A percentile compares a stretch with the other conserved stretches of the same genome.
Conservation (phyloP, 345 rosid genomes). For the Nephelium lappaceum region DNA sequence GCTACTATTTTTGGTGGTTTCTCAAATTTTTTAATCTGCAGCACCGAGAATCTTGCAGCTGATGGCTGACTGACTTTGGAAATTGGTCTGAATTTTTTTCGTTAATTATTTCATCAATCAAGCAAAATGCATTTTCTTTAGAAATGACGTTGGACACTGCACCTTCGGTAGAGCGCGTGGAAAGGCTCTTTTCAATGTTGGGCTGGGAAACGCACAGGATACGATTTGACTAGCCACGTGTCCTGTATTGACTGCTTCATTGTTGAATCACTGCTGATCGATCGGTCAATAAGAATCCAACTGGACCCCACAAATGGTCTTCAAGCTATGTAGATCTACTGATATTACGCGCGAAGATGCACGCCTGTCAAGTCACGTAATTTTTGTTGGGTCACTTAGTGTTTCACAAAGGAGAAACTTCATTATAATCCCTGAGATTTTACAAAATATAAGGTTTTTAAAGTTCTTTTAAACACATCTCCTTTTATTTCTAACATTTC, state of each 20-base stretch:
- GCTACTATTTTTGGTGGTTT: background rate
- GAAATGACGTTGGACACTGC: too few species aligned
- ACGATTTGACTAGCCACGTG: background rate
- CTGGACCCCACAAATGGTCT: background rate
- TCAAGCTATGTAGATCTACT: too few species aligned
- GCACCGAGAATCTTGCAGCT: slow-evolving; percentile 29
- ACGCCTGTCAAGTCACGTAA: background rate
- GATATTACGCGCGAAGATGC: background rate
- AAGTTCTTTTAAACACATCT: too few species aligned
- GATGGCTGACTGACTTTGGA: slow-evolving; percentile 27
- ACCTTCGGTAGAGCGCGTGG: background rate
- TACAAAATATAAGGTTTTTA: too few species aligned
- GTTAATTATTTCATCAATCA: background rate
- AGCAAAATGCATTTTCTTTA: background rate
- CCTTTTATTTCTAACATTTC: too few species aligned
- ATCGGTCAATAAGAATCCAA: background rate
- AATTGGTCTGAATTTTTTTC: slow-evolving; percentile 12
- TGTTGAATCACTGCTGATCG: background rate
- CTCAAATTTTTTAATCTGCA: background rate
- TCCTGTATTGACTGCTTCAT: background rate
- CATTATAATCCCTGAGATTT: too few species aligned
- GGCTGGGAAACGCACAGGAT: too few species aligned
- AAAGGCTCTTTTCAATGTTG: too few species aligned
- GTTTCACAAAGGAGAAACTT: too few species aligned
- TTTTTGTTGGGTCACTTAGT: background rate